Evolutionary conservation across 208 protist genomes (phyloP), one percentile per base, ranked within the genome.

Genomic region (Acanthamoeba culbertsoni): DNA sequence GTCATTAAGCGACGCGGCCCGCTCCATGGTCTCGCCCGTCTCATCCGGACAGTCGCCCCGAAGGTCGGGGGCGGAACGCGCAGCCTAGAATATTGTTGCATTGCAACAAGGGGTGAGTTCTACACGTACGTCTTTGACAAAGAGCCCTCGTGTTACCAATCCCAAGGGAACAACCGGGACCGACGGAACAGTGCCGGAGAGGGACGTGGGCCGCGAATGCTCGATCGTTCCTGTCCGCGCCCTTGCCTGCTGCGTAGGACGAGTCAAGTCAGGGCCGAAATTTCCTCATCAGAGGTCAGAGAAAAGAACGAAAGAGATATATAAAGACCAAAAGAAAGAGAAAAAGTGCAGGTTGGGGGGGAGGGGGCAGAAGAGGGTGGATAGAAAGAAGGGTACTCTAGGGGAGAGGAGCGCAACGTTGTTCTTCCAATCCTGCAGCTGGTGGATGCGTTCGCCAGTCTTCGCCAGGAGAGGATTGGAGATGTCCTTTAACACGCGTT

Each of bases 401-500:
- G 71, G 71, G 35, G 71, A 82, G 10, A 82, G 71, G 43, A 82
- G 71, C 4, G 71, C 71, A 53, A 82, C 45, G 71, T 82, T 82
- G 37, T 82, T 46, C 71, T 82, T 82, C 71, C 71, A 82, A 28
- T 82, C 71, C 71, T 82, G 71, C 23, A 82, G 46, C 23, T 82
- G 43, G 43, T 43, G n/a, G 20, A 82, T 46, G 43, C 71, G 71
- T 5, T 82, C 71, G 28, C 53, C 43, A 12, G 63, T 82, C 71
- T 82, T 82, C 26, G 53, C 45, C 2, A 82, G 45, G 10, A 55
- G 18, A 37, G 71, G 71, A 20, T 82, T 82, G n/a, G 71, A 82
- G n/a, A 82, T 82, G 28, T 82, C 71, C 45, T 82, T 82, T 5
- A 82, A 43, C 71, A 82, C 71, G 71, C 71, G 71, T 43, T 82